Conservation (phyloP, 768 basidiomycete genomes). For the Gymnopilus junonius region DNA sequence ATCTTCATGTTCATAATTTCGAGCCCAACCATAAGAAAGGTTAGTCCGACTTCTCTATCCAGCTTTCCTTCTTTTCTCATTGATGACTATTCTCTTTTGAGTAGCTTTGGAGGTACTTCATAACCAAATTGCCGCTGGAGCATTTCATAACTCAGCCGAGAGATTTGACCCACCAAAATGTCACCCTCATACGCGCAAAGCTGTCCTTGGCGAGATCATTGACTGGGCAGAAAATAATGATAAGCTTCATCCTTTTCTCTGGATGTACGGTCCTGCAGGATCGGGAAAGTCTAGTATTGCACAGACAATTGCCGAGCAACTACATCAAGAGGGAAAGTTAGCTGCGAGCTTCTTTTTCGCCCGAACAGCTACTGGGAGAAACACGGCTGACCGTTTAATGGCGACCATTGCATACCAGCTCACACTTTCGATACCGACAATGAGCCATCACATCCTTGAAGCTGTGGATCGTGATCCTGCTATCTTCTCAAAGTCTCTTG, state of each 20-base stretch:
- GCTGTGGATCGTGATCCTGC: slow-evolving; percentile 17
- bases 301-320: slow-evolving; percentile 12
- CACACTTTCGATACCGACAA: slow-evolving; percentile 7
- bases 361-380: slow-evolving; percentile 25
- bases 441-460: slow-evolving; percentile 6
- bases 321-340: slow-evolving; percentile 20
- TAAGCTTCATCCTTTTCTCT: neutral
- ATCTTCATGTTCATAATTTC: neutral
- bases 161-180: slow-evolving; percentile 10
- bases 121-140: neutral
- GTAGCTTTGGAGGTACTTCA: neutral
- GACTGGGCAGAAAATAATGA: neutral
- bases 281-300: slow-evolving; percentile 10
- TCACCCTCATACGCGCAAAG: neutral
- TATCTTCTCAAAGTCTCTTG: slow-evolving; percentile 16
- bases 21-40: neutral
- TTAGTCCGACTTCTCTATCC: no score
- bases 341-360: slow-evolving; percentile 42
- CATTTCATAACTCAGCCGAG: slow-evolving; percentile 5
- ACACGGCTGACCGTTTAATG: slow-evolving; percentile 28
- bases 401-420: slow-evolving; percentile 37
- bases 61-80: neutral
- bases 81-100: neutral
- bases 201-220: neutral
- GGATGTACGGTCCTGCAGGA: slow-evolving; percentile 9